A percentile compares a stretch with the other conserved stretches of the same genome.
phyloP scores from a whole-genome alignment of 495 filamentous ascomycete genomes.

The Corynascus novoguineensis region DNA sequence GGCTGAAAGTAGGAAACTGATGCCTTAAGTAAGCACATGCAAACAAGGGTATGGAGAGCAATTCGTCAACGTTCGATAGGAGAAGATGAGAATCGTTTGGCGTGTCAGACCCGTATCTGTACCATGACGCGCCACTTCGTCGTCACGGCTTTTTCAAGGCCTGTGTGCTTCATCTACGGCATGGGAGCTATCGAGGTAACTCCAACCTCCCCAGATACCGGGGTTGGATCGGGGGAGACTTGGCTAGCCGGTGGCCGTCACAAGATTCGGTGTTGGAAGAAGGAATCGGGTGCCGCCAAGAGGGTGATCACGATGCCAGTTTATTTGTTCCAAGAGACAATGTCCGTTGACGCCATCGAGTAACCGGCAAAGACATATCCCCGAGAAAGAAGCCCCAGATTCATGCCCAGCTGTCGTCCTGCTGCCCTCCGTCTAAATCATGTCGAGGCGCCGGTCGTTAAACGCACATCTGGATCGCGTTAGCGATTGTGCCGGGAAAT shows the following conservation, averaged over 20 bases:
- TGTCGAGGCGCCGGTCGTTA: slow-evolving; percentile 22
- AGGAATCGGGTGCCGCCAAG: neutral
- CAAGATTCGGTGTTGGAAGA: neutral
- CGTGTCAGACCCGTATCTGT: slow-evolving; percentile 96
- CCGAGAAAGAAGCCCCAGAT: slow-evolving; percentile 20
- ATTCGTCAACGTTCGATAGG: neutral
- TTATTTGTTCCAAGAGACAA: slow-evolving; percentile 31
- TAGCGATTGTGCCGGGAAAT: slow-evolving; percentile 3
- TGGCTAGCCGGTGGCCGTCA: slow-evolving; percentile 39
- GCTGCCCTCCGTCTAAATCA: slow-evolving; percentile 23
- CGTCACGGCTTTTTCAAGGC: slow-evolving; percentile 85
- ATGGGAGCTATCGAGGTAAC: slow-evolving; percentile 49
- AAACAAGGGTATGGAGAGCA: neutral
- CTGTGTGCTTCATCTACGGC: slow-evolving; percentile 52
- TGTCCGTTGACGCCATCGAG: slow-evolving; percentile 34
- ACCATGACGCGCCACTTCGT: slow-evolving; percentile 67
- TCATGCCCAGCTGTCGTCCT: slow-evolving; percentile 27
- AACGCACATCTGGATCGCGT: slow-evolving; percentile 23
- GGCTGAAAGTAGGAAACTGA: too few species aligned
- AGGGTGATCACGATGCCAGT: slow-evolving; percentile 32
- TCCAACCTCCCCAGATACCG: slow-evolving; percentile 48
- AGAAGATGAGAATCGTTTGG: neutral
- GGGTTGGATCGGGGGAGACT: slow-evolving; percentile 45
- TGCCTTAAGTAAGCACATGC: too few species aligned
- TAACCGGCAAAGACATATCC: slow-evolving; percentile 25